These are phyloP conservation scores for Fraxinus quadrangulata DNA, from an alignment of 257 asterid genomes.

Conservation along the genomic window DNA sequence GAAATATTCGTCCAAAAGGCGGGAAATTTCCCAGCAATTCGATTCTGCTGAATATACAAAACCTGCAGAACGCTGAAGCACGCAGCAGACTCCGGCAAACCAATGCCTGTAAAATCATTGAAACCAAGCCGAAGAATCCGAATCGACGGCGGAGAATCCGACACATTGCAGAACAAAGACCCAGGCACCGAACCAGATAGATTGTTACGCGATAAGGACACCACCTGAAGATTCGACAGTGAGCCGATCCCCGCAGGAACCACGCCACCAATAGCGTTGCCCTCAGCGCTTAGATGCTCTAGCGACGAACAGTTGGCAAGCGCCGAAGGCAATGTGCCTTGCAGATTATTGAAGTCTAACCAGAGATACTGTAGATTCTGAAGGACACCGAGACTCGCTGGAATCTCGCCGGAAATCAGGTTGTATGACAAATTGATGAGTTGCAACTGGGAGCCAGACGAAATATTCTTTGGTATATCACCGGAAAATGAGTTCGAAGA, in stretches of 20 bases:
- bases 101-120: slow-evolving; percentile 58
- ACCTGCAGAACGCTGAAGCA: slow-evolving; percentile 51
- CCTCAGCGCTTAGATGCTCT: slow-evolving; percentile 65
- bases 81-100: slow-evolving; percentile 12
- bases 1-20: slow-evolving; percentile 36
- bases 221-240: slow-evolving; percentile 53
- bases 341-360: slow-evolving; percentile 56
- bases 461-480: slow-evolving; percentile 38
- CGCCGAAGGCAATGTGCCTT: slow-evolving; percentile 70
- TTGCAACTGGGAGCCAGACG: slow-evolving; percentile 39
- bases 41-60: slow-evolving; percentile 55
- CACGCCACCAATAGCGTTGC: slow-evolving; percentile 58
- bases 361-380: slow-evolving; percentile 54
- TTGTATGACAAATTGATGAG: slow-evolving; percentile 55
- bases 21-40: slow-evolving; percentile 46
- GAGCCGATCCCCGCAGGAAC: slow-evolving; percentile 56
- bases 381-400: slow-evolving; percentile 55
- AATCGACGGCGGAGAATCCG: slow-evolving; percentile 52
- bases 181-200: slow-evolving; percentile 60
- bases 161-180: slow-evolving; percentile 57
- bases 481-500: slow-evolving; percentile 60
- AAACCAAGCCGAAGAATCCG: slow-evolving; percentile 58
- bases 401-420: slow-evolving; percentile 53
- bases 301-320: slow-evolving; percentile 68
- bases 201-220: slow-evolving; percentile 50